A percentile compares a stretch with the other conserved stretches of the same genome.
Conservation (phyloP, 805 yeast genomes). For the Candida silvicultrix region DNA sequence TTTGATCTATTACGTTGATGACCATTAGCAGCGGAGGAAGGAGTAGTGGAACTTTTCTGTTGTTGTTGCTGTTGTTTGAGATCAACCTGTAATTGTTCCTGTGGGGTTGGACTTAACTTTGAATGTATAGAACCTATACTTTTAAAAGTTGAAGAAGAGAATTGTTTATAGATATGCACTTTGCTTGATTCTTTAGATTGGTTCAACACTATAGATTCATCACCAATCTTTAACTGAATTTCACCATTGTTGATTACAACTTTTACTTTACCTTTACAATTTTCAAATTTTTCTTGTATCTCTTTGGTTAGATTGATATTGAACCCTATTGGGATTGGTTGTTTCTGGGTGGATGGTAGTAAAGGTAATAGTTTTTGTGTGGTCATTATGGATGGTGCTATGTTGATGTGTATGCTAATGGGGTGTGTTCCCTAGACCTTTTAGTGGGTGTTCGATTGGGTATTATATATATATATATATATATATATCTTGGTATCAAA, state of each 20-base stretch:
- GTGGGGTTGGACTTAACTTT: conserved; percentile 3
- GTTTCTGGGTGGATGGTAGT: conserved; percentile 2
- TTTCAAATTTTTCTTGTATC: conserved; percentile 3
- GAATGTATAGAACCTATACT: conserved; percentile 11
- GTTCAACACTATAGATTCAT: conserved; percentile 3
- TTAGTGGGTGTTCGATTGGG: no score
- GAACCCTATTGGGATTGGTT: conserved; percentile 5
- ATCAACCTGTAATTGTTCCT: no score
- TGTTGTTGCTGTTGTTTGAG: not conserved
- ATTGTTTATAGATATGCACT: conserved; percentile 17
- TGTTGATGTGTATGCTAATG: no score
- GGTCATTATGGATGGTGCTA: no score
- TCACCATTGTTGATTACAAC: conserved; percentile 17
- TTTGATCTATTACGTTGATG: not conserved
- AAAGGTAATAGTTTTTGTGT: conserved; percentile 10
- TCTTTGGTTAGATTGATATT: conserved; percentile 7
- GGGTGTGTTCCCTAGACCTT: no score
- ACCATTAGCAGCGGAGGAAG: not conserved
- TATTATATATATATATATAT: no score
- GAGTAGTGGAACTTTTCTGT: no score
- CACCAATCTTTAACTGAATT: conserved; percentile 9
- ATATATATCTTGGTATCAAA: no score
- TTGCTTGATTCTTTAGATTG: conserved; percentile 2
- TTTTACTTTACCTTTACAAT: conserved; percentile 11
- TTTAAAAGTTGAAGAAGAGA: conserved; percentile 16